phyloP scores from a whole-genome alignment of 192 early-diverging fungal genomes.

The Backusella liffmaniae region DNA sequence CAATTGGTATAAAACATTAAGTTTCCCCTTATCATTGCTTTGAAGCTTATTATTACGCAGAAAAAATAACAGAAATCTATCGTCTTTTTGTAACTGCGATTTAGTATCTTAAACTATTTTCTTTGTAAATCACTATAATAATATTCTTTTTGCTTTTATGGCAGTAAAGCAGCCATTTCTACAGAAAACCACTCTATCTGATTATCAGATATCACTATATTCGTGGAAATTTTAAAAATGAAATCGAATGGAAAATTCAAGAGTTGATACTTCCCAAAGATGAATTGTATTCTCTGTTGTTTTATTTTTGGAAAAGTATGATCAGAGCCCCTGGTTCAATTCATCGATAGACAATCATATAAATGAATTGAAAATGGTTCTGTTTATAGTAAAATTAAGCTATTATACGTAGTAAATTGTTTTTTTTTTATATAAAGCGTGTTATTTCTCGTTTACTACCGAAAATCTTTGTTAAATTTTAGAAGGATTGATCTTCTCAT shows the following conservation, averaged over 20 bases:
- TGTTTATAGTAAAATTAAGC: not conserved
- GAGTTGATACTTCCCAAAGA: not conserved
- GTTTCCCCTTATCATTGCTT: not conserved
- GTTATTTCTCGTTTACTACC: not conserved
- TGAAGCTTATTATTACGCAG: not conserved
- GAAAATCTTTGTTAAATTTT: not conserved
- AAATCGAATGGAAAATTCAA: not conserved
- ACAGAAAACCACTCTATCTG: not conserved
- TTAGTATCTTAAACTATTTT: not conserved
- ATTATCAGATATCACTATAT: not conserved
- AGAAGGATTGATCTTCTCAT: not conserved
- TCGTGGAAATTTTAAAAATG: not conserved
- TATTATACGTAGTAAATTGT: not conserved
- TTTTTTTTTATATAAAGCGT: not conserved
- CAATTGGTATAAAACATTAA: not conserved
- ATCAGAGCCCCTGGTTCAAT: not conserved
- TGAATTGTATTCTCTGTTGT: too few relatives aligned
- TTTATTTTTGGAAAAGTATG: too few relatives aligned
- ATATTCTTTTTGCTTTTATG: not conserved
- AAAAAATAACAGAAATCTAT: not conserved
- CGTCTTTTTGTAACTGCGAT: not conserved
- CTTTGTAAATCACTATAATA: not conserved
- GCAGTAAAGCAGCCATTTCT: not conserved
- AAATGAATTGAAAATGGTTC: not conserved
- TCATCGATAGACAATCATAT: not conserved